Evolutionary conservation across 2,329 filamentous ascomycete genomes (phyloP).

Genomic region (Trichoderma guizhouense): DNA sequence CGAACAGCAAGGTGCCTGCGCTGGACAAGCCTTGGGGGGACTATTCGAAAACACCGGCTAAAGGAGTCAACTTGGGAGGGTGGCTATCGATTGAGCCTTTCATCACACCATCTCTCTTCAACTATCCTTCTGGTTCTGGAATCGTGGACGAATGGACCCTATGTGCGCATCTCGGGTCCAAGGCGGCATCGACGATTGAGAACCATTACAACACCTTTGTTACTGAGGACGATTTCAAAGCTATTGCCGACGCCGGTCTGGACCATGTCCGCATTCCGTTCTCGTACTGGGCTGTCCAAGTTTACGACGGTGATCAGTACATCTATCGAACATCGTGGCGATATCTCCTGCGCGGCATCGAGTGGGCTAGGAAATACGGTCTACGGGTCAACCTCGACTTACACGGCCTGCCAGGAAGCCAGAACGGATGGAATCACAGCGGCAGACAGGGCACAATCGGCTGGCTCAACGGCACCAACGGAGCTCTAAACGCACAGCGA

Average conservation of each 20-base stretch:
- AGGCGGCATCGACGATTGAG: slow-evolving; percentile 69
- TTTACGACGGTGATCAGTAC: slow-evolving; percentile 84
- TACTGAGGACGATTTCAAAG: slow-evolving; percentile 75
- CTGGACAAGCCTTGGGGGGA: slow-evolving; percentile 71
- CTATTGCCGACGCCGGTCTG: slow-evolving; percentile 82
- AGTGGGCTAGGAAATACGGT: slow-evolving; percentile 90
- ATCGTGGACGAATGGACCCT: slow-evolving; percentile 90
- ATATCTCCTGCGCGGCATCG: slow-evolving; percentile 87
- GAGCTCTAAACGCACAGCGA: slow-evolving; percentile 71
- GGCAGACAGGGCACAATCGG: slow-evolving; percentile 75
- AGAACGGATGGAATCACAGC: slow-evolving; percentile 98
- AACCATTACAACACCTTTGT: slow-evolving; percentile 89
- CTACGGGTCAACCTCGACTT: slow-evolving; percentile 90
- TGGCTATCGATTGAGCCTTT: slow-evolving; percentile 95
- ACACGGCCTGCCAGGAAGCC: slow-evolving; percentile 86
- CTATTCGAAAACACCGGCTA: slow-evolving; percentile 74
- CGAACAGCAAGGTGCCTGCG: slow-evolving; percentile 77
- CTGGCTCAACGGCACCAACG: slow-evolving; percentile 91
- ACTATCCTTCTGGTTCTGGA: slow-evolving; percentile 57
- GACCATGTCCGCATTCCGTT: slow-evolving; percentile 97
- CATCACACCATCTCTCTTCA: slow-evolving; percentile 89
- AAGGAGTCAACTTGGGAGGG: slow-evolving; percentile 88
- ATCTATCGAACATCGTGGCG: slow-evolving; percentile 84
- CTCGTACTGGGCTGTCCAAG: slow-evolving; percentile 89
- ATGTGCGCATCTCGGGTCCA: slow-evolving; percentile 63